Evolutionary conservation across 108 stramenopile species (phyloP).

Genomic region (Cylindrotheca closterium): DNA sequence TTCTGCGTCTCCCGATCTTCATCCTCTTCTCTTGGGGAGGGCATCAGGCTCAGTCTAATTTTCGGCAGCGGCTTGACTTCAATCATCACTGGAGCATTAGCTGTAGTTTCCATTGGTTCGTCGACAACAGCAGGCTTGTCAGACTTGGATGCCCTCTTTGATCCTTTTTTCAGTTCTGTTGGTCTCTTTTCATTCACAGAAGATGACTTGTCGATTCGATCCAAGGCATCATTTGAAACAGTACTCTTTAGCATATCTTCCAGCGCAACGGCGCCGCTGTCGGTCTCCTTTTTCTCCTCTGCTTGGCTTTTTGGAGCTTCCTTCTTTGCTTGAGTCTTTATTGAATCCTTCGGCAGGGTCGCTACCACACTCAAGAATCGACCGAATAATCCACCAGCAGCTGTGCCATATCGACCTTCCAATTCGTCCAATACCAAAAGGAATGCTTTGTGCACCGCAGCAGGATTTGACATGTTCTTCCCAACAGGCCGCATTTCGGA

Average conservation of each 20-base stretch:
- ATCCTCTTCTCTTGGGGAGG: slow-evolving; percentile 85
- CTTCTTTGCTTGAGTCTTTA: slow-evolving; percentile 9
- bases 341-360: slow-evolving; percentile 26
- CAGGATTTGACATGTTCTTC: slow-evolving; percentile 80
- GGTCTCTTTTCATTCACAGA: slow-evolving; percentile 41
- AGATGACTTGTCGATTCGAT: slow-evolving; percentile 9
- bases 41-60: slow-evolving; percentile 82
- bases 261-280: slow-evolving; percentile 40
- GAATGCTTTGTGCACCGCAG: slow-evolving; percentile 82
- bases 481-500: slow-evolving; percentile 77
- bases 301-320: slow-evolving; percentile 2
- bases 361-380: slow-evolving; percentile 39
- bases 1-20: slow-evolving; percentile 59
- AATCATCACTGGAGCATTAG: slow-evolving; percentile 53
- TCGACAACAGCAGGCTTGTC: slow-evolving; percentile 2
- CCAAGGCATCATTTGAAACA: slow-evolving; percentile 8
- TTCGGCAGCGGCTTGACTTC: slow-evolving; percentile 87
- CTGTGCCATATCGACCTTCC: slow-evolving; percentile 63
- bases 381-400: slow-evolving; percentile 54
- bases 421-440: slow-evolving; percentile 77
- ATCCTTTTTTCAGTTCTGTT: slow-evolving; percentile 1
- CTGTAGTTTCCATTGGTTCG: slow-evolving; percentile 5
- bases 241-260: slow-evolving; percentile 49
- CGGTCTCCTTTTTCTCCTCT: neutral
- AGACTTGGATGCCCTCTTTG: neutral